Base-by-base conservation (phyloP, 1,284 basidiomycete species). In the Fomitopsis schrenkii region DNA sequence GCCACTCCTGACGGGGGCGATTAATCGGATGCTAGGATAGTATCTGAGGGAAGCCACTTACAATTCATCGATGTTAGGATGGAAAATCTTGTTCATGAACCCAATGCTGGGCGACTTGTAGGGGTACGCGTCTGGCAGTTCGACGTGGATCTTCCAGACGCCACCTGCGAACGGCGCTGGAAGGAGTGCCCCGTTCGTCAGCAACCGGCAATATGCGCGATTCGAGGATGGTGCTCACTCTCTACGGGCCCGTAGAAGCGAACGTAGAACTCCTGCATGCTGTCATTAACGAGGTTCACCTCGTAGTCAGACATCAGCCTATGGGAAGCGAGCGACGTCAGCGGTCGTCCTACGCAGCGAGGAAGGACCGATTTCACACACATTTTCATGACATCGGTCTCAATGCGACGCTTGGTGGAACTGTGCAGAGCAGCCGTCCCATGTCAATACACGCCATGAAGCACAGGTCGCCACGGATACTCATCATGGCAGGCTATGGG, bases 81-180 rank as follows among this genome's bases (percentile, higher is more conserved):
- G 97, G 75, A 98, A 99, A 74, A 99, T 98, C 89, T 98, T 98
- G 86, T 99, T 99, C 94, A 98, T 97, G 78, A 99, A 99, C 1
- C 97, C 97, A 69, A 99, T 99, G 71, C 94, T 97, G 2, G 97
- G 97, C 38, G 94, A 97, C 78, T 99, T 99, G 87, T 93, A 99
- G 1, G 97, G 97, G 73, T 99, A 99, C 76, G 97, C 94, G 71
- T 98, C 95, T 4, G 97, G 97, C n/a, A 99, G 83, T 74, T 99
- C 97, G 62, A 99, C 97, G 71, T 98, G 97, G 63, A 99, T 96
- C 84, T 97, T 98, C 97, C 97, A 99, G 52, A 96, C 92, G 48
- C 97, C 97, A 55, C 93, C 93, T 30, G 91, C 88, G 72, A 98
- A 99, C 0, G 96, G 97, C 50, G 97, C 97, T 98, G 63, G 12